Evolutionary conservation across 306 rosid species (phyloP).

Genomic region (Abrus pulchellus): DNA sequence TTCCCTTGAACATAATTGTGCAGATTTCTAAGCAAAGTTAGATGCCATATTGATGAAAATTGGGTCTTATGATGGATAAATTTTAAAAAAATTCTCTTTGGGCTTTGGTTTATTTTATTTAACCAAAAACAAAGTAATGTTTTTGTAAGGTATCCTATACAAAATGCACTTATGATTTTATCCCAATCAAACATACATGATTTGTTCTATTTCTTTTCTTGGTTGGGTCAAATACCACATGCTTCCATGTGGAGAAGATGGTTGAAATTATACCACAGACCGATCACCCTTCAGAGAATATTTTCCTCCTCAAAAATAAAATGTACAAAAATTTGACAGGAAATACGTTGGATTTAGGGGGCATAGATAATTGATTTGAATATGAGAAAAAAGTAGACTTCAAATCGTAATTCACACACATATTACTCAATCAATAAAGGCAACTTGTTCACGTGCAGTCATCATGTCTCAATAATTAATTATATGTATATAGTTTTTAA

Average conservation of each 20-base stretch:
- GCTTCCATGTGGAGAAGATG: slow-evolving; percentile 51
- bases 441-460: slow-evolving; percentile 48
- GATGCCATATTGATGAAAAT: background rate
- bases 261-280: slow-evolving; percentile 24
- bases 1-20: background rate
- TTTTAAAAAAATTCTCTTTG: background rate
- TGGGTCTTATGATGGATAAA: background rate
- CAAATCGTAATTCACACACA: background rate
- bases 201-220: slow-evolving; percentile 9
- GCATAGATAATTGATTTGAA: slow-evolving; percentile 5
- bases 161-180: background rate
- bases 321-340: slow-evolving; percentile 26
- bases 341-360: slow-evolving; percentile 31
- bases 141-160: background rate
- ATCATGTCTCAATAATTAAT: slow-evolving; percentile 39
- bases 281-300: background rate
- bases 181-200: slow-evolving; percentile 5
- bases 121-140: background rate
- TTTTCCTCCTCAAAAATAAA: background rate
- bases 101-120: no score
- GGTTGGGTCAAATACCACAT: slow-evolving; percentile 48
- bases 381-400: slow-evolving; percentile 24
- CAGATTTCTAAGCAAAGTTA: background rate
- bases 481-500: background rate
- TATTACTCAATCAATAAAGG: background rate